Evolutionary conservation across 331 rosid species (phyloP).

Genomic region (Telfairia occidentalis): DNA sequence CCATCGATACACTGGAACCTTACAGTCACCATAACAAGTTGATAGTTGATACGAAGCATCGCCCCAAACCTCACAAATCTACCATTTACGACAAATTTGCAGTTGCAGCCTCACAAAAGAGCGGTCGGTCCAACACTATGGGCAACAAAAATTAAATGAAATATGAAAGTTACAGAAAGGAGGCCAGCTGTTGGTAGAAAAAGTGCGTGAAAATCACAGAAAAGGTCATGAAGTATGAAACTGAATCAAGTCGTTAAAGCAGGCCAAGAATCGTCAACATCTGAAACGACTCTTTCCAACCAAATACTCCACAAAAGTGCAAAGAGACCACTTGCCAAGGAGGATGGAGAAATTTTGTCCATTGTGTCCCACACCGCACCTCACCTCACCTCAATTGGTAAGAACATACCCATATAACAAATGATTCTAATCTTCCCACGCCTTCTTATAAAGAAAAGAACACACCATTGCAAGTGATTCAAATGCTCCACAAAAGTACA

Average conservation of each 20-base stretch:
- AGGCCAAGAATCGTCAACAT: background rate
- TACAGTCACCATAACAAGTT: background rate
- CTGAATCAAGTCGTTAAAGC: background rate
- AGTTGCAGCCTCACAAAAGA: background rate
- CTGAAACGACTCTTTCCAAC: background rate
- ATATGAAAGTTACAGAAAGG: background rate
- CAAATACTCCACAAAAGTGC: background rate
- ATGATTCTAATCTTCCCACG: background rate
- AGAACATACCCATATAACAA: background rate
- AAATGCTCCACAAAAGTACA: too few relatives aligned
- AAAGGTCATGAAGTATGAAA: background rate
- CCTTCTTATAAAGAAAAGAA: background rate
- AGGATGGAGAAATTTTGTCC: background rate
- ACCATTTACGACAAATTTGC: background rate
- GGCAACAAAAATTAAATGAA: background rate
- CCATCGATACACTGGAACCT: background rate
- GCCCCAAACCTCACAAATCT: background rate
- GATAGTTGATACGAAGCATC: background rate
- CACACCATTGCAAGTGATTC: background rate
- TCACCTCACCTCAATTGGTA: background rate
- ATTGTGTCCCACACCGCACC: background rate
- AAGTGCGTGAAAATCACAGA: background rate
- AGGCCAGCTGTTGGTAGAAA: background rate
- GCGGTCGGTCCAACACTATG: background rate
- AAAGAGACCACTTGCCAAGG: background rate